phyloP scores from a whole-genome alignment of 179 eudicot genomes.

The Camellia oleifera region DNA sequence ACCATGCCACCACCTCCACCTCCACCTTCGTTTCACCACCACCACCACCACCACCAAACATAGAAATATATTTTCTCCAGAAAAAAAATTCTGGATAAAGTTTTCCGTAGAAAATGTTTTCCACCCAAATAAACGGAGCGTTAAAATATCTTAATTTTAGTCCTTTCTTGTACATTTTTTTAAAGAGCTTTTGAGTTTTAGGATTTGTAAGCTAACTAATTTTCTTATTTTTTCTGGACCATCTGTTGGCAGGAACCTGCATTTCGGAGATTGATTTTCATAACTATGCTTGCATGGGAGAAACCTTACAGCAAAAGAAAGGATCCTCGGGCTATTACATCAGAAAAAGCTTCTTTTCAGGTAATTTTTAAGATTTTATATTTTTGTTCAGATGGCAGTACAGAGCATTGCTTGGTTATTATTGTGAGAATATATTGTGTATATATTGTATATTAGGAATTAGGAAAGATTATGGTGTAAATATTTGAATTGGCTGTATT shows the following conservation, averaged over 20 bases:
- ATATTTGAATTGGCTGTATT: no score
- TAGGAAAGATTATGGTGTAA: no score
- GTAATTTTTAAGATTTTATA: conserved; percentile 23
- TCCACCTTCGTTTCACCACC: no score
- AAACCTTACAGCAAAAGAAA: conserved; percentile 47
- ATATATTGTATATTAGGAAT: no score
- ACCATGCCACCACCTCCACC: no score
- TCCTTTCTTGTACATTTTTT: neutral
- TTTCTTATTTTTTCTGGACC: conserved; percentile 15
- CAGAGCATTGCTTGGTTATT: neutral
- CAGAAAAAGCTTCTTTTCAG: conserved; percentile 59
- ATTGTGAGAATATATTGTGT: no score
- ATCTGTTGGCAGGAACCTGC: conserved; percentile 61
- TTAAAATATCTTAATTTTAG: neutral
- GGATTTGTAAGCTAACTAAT: neutral
- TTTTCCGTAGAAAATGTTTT: no score
- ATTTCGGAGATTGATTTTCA: conserved; percentile 70
- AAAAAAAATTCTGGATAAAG: no score
- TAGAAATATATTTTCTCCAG: no score
- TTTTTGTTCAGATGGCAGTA: neutral
- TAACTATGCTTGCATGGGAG: conserved; percentile 97
- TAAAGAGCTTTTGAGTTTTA: neutral
- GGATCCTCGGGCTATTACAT: conserved; percentile 30
- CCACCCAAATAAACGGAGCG: no score
- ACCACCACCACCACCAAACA: no score